These are phyloP conservation scores for Termitomyces sp. DNA, from an alignment of 768 basidiomycete species.

Conservation along the genomic window DNA sequence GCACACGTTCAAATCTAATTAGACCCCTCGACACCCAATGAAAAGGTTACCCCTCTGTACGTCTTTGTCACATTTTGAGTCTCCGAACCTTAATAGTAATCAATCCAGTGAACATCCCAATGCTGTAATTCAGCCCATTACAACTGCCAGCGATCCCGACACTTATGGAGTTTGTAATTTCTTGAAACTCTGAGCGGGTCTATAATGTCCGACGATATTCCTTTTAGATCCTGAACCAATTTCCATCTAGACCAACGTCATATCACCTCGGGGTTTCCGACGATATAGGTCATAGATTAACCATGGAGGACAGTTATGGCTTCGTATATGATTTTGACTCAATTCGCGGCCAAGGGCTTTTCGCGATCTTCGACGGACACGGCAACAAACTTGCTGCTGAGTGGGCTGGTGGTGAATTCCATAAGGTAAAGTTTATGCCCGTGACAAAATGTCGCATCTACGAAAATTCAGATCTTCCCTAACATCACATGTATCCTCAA, in stretches of 20 bases:
- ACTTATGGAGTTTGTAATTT: slow-evolving; percentile 11
- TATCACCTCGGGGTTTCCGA: slow-evolving; percentile 10
- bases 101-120: slow-evolving; percentile 1
- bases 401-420: slow-evolving; percentile 13
- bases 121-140: slow-evolving; percentile 8
- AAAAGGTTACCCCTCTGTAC: slow-evolving; percentile 10
- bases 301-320: slow-evolving; percentile 15
- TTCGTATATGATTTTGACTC: slow-evolving; percentile 11
- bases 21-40: slow-evolving; percentile 13
- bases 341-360: slow-evolving; percentile 12
- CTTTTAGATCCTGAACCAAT: slow-evolving; percentile 10
- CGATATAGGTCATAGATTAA: slow-evolving; percentile 3
- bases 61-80: not conserved
- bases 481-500: not conserved
- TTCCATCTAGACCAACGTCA: slow-evolving; percentile 3
- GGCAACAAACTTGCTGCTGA: slow-evolving; percentile 14
- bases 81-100: not conserved
- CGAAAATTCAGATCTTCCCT: not conserved
- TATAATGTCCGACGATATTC: not conserved
- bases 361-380: slow-evolving; percentile 13
- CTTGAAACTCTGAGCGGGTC: not conserved
- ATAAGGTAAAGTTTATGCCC: slow-evolving; percentile 8
- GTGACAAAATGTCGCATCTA: not conserved
- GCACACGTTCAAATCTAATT: not conserved
- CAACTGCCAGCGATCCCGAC: slow-evolving; percentile 4